Evolutionary conservation across 495 filamentous ascomycete genomes (phyloP), one percentile per base, ranked within the genome.

Genomic region (Penicillium samsonianum): DNA sequence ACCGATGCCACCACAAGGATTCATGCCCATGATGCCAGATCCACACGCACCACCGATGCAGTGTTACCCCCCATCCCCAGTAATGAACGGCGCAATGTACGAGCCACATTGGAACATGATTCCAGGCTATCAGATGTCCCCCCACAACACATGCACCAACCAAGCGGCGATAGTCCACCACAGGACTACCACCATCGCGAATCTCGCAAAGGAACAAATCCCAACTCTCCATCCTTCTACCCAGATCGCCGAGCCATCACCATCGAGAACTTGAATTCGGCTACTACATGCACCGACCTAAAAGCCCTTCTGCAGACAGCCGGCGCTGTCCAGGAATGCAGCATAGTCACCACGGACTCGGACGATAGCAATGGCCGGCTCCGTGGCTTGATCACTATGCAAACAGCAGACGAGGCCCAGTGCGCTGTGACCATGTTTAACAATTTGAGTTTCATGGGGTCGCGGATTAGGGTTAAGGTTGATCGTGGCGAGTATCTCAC

Each of bases 21-120:
- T 68, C 55, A 59, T 77, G 43, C 66, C 70, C 12, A 68, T 76
- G 37, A 70, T 70, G 57, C 53, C 67, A 26, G 74, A 77, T 16
- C 50, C 62, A 1, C 37, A 62, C 14, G 49, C 60, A 26, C 69
- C 67, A 25, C 45, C 62, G 8, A 62, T 73, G 43, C 65, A 71
- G 8, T 63, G 60, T 31, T 62, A 67, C 44, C 65, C 74, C n/a
- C 62, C 66, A 8, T 73, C 73, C 2, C 70, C 74, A 20, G 60
- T 63, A 43, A 64, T 73, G 45, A 71, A 67, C 22, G 59, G 59
- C 23, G 53, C 69, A 2, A 65, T 67, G 53, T 69, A 65, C 47
- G 74, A 75, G 20, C 53, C 63, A 19, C 59, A 58, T n/a, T 72
- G 72, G 55, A 57, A 63, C 57, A 56, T 74, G 62, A 60, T 71